Base-by-base conservation (phyloP, 306 rosid genomes). In the Prunus salicina region DNA sequence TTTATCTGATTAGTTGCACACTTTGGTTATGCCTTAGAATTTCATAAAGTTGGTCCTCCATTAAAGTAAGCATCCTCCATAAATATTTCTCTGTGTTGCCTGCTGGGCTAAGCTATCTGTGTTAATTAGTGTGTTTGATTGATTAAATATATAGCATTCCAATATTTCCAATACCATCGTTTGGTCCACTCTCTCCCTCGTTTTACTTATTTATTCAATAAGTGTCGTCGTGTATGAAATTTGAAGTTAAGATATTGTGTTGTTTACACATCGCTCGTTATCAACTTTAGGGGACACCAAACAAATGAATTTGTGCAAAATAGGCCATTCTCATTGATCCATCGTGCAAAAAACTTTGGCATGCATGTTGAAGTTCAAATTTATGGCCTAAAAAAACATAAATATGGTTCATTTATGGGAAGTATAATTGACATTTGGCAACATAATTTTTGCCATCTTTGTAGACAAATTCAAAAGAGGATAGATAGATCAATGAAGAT, bases 1-100 rank as follows among this genome's bases (percentile, higher is more conserved):
- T 83, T 83, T 30, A 80, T 78, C 76, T 74, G 73, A 76, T 73
- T 87, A 84, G 16, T 79, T 83, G 89, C 92, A 84, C 92, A 84
- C 92, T 86, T 84, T 84, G 82, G n/a, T n/a, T n/a, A n/a, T n/a
- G n/a, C n/a, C n/a, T n/a, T n/a, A n/a, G 77, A 80, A 78, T 74
- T 81, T 78, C 60, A 20, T 70, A 84, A 86, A 88, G 82, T 78
- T 71, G 86, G 80, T 83, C 84, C 87, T 86, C 51, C 76, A 56
- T 46, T 78, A 24, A 73, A 61, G 47, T 28, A 61, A 27, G 69
- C 60, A 60, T 46, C 69, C 30, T 50, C 46, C 2, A 18, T 9
- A 25, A 25, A 9, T 34, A 18, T 13, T 32, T 9, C 15, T 63
- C 67, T 28, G 15, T 63, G 67, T 63, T 63, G 67, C 45, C 12